phyloP scores from a whole-genome alignment of 2,329 filamentous ascomycete genomes.

The Phoma sp. region DNA sequence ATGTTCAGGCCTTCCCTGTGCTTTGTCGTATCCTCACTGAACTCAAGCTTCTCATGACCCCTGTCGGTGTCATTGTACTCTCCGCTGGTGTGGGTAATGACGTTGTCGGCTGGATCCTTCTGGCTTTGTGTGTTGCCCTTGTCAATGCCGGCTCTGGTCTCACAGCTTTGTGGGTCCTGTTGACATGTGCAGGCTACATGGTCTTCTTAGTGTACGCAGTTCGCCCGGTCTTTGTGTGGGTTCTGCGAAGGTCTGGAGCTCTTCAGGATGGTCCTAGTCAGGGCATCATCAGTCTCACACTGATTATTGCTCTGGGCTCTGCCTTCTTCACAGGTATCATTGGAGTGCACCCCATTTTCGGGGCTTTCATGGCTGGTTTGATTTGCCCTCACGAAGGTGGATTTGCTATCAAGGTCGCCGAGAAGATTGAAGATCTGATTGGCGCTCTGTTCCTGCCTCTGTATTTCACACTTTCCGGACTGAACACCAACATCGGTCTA shows the following conservation, averaged over 20 bases:
- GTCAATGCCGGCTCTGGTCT: conserved; percentile 87
- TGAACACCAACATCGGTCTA: conserved; percentile 86
- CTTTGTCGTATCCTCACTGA: conserved; percentile 93
- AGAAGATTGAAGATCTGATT: conserved; percentile 93
- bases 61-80: conserved; percentile 86
- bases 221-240: conserved; percentile 76
- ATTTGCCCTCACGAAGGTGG: conserved; percentile 91
- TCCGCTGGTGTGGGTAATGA: conserved; percentile 94
- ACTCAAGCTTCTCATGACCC: conserved; percentile 81
- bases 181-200: conserved; percentile 77
- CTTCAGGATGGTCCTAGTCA: conserved; percentile 90
- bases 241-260: conserved; percentile 75
- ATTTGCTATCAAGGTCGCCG: conserved; percentile 88
- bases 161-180: conserved; percentile 82
- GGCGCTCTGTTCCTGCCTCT: conserved; percentile 84
- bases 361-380: conserved; percentile 85
- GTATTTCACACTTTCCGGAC: conserved; percentile 90
- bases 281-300: conserved; percentile 79
- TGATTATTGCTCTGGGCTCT: conserved; percentile 79
- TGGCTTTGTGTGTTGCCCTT: conserved; percentile 90
- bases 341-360: conserved; percentile 93
- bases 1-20: conserved; percentile 74
- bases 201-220: conserved; percentile 77
- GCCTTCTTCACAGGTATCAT: conserved; percentile 91
- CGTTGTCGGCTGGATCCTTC: conserved; percentile 85